phyloP scores from a whole-genome alignment of 148 eudicot genomes.

The Selenicereus undatus region DNA sequence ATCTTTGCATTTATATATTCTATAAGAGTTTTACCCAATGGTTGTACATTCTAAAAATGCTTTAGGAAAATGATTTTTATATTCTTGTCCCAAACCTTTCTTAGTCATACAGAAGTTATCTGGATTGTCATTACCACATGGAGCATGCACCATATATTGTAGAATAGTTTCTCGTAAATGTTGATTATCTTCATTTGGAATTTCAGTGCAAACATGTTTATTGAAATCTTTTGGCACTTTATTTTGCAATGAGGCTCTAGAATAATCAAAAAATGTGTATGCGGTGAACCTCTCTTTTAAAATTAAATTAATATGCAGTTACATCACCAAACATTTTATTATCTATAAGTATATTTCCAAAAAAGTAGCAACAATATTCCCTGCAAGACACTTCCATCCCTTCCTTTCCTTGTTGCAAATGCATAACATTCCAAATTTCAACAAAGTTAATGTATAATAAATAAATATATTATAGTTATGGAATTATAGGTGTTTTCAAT shows the following conservation, averaged over 20 bases:
- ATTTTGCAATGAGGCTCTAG: too few species aligned
- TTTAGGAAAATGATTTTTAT: not conserved
- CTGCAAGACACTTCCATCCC: too few species aligned
- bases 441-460: too few species aligned
- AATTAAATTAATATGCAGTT: not conserved
- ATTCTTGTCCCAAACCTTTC: not conserved
- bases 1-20: constrained; percentile 23
- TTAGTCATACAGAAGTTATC: not conserved
- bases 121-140: not conserved
- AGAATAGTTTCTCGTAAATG: not conserved
- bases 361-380: too few species aligned
- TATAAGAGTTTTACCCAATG: constrained; percentile 20
- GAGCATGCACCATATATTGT: not conserved
- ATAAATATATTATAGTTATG: too few species aligned
- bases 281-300: constrained; percentile 1
- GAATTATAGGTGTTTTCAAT: too few species aligned
- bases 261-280: not conserved
- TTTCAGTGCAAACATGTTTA: not conserved
- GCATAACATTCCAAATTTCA: too few species aligned
- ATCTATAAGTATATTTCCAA: not conserved
- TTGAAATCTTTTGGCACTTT: not conserved
- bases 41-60: not conserved
- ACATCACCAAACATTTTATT: not conserved
- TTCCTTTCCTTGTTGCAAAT: too few species aligned
- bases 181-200: not conserved